Percentiles rank a stretch among this genome's conserved stretches.
phyloP scores from a whole-genome alignment of 2,329 filamentous ascomycete genomes.

The Diaporthe longicolla region DNA sequence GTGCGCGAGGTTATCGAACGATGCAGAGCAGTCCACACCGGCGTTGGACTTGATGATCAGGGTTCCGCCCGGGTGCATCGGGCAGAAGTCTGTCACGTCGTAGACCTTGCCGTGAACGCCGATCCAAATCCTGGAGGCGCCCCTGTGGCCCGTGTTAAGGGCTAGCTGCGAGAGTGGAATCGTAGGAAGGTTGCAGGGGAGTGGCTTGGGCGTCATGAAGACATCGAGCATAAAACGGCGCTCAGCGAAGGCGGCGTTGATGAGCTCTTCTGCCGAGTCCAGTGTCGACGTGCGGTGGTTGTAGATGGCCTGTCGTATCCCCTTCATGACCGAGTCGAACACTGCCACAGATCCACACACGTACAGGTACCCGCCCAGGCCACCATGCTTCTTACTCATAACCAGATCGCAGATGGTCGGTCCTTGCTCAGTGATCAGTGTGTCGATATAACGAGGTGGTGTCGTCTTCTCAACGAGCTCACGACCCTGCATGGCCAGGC shows the following conservation, averaged over 20 bases:
- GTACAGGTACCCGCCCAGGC: slow-evolving; percentile 63
- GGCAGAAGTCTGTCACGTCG: slow-evolving; percentile 66
- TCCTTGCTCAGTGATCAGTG: slow-evolving; percentile 65
- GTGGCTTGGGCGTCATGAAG: slow-evolving; percentile 68
- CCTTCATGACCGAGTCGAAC: slow-evolving; percentile 69
- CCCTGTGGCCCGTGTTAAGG: slow-evolving; percentile 64
- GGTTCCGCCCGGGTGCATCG: slow-evolving; percentile 68
- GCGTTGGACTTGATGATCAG: slow-evolving; percentile 69
- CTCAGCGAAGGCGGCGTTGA: slow-evolving; percentile 68
- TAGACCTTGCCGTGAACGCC: slow-evolving; percentile 67
- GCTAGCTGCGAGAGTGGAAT: slow-evolving; percentile 66
- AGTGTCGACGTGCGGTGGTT: slow-evolving; percentile 66
- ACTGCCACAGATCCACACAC: slow-evolving; percentile 64
- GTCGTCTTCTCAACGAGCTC: slow-evolving; percentile 65
- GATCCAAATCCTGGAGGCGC: slow-evolving; percentile 63
- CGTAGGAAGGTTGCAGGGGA: slow-evolving; percentile 64
- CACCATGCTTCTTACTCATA: slow-evolving; percentile 70
- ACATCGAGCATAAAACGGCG: slow-evolving; percentile 70
- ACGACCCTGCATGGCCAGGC: slow-evolving; percentile 53
- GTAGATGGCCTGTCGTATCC: slow-evolving; percentile 69
- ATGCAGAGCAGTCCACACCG: slow-evolving; percentile 66
- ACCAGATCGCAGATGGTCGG: slow-evolving; percentile 66
- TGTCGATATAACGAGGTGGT: slow-evolving; percentile 66
- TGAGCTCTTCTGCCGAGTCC: slow-evolving; percentile 63
- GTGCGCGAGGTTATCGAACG: slow-evolving; percentile 68